Base-by-base conservation (phyloP, 1,139 yeast species). In the Taphrina populina region DNA sequence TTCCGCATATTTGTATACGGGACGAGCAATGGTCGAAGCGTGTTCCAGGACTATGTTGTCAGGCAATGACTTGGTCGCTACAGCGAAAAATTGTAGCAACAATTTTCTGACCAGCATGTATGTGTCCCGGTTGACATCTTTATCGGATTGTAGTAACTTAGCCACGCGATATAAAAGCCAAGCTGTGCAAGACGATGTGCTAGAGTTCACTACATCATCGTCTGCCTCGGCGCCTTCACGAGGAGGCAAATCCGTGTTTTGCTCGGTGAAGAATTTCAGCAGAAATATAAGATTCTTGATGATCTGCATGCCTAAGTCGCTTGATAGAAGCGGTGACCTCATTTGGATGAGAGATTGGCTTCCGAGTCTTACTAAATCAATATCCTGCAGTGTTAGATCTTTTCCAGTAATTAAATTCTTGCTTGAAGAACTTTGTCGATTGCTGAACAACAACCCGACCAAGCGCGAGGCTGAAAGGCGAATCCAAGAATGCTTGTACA, bases 401-500 rank as follows among this genome's bases (percentile, higher is more conserved):
- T 40, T 59, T 23, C 45, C 62, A 19, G 53, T 56, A 15, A 58
- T 57, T n/a, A 59, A 55, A 1, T 37, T 40, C 2, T 56, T 41
- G 2, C 46, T 52, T 4, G 56, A 66, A 15, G 71, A 73, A 36
- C 73, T 60, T 57, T 76, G 75, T 34, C 61, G 47, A 24, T 58
- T 43, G 2, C 74, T 65, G 51, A 85, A 70, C 45, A 83, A 67
- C 2, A 71, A 66, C 1, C 83, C 81, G 36, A 82, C 68, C 45
- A 88, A 72, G 52, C 90, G 75, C n/a, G 84, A 73, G 0, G 95
- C 72, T 3, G 79, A 73, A 57, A 85, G 73, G 65, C 97, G 80
- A 10, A 90, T 84, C 97, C 97, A 90, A 0, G 95, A 77, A 68
- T 90, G 97, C 1, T 96, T 96, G 68, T 80, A 92, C 53, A 90